These are phyloP conservation scores for Mycena haematopus DNA, from an alignment of 768 basidiomycete genomes.

Conservation along the genomic window DNA sequence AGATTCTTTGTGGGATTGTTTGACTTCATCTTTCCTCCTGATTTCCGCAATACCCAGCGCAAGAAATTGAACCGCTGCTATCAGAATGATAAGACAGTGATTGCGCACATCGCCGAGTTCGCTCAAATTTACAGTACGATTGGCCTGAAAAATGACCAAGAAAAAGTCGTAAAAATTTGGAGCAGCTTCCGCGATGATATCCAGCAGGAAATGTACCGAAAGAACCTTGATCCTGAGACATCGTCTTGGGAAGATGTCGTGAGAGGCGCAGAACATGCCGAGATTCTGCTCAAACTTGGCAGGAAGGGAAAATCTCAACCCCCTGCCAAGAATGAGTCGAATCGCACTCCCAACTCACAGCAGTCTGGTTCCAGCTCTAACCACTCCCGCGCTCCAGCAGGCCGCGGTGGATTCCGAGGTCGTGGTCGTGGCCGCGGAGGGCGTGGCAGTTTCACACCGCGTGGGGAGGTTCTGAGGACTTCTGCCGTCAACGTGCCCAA, in stretches of 20 bases:
- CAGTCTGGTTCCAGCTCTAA: not conserved
- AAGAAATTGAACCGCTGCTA: not conserved
- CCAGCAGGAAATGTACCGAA: not conserved
- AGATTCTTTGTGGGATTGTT: too few relatives aligned
- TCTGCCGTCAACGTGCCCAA: not conserved
- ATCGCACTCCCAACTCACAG: not conserved
- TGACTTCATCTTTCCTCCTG: too few relatives aligned
- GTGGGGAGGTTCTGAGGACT: not conserved
- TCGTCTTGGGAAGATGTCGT: not conserved
- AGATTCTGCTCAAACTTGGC: too few relatives aligned
- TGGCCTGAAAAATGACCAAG: too few relatives aligned
- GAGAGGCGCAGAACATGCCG: not conserved
- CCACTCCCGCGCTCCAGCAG: too few relatives aligned
- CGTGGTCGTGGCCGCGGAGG: not conserved
- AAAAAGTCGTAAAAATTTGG: too few relatives aligned
- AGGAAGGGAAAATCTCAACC: not conserved
- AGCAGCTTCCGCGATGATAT: too few relatives aligned
- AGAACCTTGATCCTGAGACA: not conserved
- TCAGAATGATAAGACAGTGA: not conserved
- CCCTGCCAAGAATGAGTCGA: not conserved
- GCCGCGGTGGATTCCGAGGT: not conserved
- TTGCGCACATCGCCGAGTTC: not conserved
- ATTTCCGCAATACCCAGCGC: too few relatives aligned
- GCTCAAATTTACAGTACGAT: not conserved
- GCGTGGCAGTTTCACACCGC: not conserved